Conservation (phyloP, 495 filamentous ascomycete species). For the Annulohypoxylon maeteangense region DNA sequence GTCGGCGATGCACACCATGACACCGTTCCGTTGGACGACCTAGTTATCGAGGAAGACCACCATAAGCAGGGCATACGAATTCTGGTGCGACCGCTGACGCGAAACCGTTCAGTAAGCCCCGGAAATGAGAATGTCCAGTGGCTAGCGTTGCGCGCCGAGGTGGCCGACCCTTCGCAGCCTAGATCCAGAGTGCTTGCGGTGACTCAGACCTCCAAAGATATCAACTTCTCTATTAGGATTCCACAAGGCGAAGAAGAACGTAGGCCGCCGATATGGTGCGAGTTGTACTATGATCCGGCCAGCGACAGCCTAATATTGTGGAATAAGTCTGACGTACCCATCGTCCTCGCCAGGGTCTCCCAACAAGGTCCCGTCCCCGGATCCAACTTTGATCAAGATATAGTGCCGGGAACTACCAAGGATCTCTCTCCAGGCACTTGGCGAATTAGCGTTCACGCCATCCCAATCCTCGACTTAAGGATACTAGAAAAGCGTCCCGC, state of each 20-base stretch:
- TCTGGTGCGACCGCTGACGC: slow-evolving; percentile 58
- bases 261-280: slow-evolving; percentile 57
- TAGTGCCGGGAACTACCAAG: slow-evolving; percentile 54
- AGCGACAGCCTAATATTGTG: slow-evolving; percentile 61
- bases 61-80: slow-evolving; percentile 58
- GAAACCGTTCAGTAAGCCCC: slow-evolving; percentile 60
- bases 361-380: slow-evolving; percentile 40
- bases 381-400: slow-evolving; percentile 48
- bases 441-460: slow-evolving; percentile 56
- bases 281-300: slow-evolving; percentile 62
- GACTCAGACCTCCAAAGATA: slow-evolving; percentile 59
- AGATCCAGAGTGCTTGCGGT: slow-evolving; percentile 60
- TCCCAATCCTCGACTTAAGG: slow-evolving; percentile 60
- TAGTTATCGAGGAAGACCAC: slow-evolving; percentile 56
- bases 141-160: slow-evolving; percentile 58
- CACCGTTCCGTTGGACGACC: slow-evolving; percentile 56
- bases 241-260: slow-evolving; percentile 52
- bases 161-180: slow-evolving; percentile 53
- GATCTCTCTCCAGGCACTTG: slow-evolving; percentile 59
- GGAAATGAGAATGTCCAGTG: slow-evolving; percentile 57
- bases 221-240: slow-evolving; percentile 62
- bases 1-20: slow-evolving; percentile 46
- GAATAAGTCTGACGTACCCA: slow-evolving; percentile 58
- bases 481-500: slow-evolving; percentile 59
- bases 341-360: slow-evolving; percentile 54